These are phyloP conservation scores for Jamesozyma piceae DNA, from an alignment of 805 yeast genomes.

Conservation along the genomic window DNA sequence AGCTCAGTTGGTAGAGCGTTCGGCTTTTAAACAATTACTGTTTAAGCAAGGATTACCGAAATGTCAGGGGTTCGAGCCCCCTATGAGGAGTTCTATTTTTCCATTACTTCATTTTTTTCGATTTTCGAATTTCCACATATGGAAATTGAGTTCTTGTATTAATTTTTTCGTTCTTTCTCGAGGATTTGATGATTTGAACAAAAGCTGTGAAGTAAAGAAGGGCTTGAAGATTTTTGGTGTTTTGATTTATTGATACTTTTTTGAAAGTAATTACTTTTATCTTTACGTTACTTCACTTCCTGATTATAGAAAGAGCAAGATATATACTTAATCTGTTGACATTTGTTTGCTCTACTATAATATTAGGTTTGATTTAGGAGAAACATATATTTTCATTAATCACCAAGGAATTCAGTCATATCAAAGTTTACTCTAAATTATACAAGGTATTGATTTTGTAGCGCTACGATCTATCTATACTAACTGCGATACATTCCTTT, in stretches of 20 bases:
- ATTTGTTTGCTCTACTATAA: too few relatives aligned
- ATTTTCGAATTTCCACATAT: not conserved
- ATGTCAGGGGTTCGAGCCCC: conserved; percentile 46
- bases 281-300: too few relatives aligned
- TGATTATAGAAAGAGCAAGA: not conserved
- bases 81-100: conserved; percentile 37
- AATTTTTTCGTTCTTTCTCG: not conserved
- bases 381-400: not conserved
- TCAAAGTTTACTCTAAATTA: too few relatives aligned
- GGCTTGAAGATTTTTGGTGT: not conserved
- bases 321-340: too few relatives aligned
- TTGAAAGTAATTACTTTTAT: too few relatives aligned
- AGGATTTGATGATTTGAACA: not conserved
- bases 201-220: not conserved
- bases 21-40: conserved; percentile 44
- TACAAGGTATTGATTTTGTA: too few relatives aligned
- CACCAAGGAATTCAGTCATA: not conserved
- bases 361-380: not conserved
- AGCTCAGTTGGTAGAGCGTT: conserved; percentile 67
- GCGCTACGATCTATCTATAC: too few relatives aligned
- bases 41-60: conserved; percentile 35
- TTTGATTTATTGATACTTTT: not conserved
- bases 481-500: not conserved
- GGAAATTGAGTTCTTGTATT: not conserved
- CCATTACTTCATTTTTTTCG: not conserved